Evolutionary conservation across 2,329 filamentous ascomycete genomes (phyloP).

Genomic region (Triangularia setosa): DNA sequence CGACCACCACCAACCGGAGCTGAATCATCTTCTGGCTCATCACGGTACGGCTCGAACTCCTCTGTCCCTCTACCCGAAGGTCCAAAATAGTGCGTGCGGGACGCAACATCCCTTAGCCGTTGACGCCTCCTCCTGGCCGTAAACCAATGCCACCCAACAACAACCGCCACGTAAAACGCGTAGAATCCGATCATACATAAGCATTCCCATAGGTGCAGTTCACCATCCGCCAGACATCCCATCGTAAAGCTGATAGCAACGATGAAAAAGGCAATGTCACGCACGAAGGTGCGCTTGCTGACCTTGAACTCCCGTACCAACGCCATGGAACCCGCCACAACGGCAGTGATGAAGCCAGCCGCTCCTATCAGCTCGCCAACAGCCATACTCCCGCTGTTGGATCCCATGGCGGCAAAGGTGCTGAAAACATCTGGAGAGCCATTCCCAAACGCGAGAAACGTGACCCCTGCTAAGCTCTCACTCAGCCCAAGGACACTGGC

Average conservation of each 20-base stretch:
- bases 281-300: constrained; percentile 80
- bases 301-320: constrained; percentile 93
- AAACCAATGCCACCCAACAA: constrained; percentile 91
- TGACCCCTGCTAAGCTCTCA: constrained; percentile 93
- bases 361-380: constrained; percentile 93
- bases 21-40: constrained; percentile 55
- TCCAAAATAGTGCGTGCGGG: constrained; percentile 69
- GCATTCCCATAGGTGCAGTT: constrained; percentile 84
- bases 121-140: constrained; percentile 57
- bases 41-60: constrained; percentile 62
- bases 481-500: constrained; percentile 85
- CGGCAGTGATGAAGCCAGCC: constrained; percentile 91
- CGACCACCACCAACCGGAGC: constrained; percentile 32
- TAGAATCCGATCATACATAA: constrained; percentile 88
- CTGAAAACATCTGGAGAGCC: constrained; percentile 98
- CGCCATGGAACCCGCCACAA: constrained; percentile 96
- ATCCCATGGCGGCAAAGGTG: constrained; percentile 96
- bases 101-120: constrained; percentile 64
- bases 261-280: constrained; percentile 91
- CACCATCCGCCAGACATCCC: constrained; percentile 79
- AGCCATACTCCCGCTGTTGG: constrained; percentile 93
- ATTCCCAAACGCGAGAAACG: constrained; percentile 94
- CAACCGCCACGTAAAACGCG: constrained; percentile 79
- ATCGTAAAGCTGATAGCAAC: constrained; percentile 82
- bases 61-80: constrained; percentile 45